Evolutionary conservation across 768 basidiomycete genomes (phyloP).

Genomic region (Agrocybe pediades): DNA sequence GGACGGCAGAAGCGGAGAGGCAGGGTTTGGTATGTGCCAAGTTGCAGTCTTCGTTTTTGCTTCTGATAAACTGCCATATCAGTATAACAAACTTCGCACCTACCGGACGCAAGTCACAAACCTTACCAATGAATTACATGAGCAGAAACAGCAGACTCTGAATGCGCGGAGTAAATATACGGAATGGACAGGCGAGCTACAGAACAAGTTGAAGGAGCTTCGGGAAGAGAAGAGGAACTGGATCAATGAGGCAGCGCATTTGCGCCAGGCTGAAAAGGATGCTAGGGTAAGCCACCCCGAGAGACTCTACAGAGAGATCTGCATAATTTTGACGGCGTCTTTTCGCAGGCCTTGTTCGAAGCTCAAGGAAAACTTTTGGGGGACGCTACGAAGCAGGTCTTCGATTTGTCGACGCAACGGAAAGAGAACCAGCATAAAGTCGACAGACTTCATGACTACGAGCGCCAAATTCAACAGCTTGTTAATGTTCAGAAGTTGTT

Average conservation of each 20-base stretch:
- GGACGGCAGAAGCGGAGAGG: conserved; percentile 77
- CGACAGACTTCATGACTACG: conserved; percentile 80
- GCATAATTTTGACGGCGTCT: background rate
- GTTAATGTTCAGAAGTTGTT: conserved; percentile 76
- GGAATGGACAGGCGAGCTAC: conserved; percentile 84
- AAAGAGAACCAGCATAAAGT: conserved; percentile 85
- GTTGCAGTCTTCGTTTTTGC: too few relatives aligned
- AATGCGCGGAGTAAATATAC: conserved; percentile 76
- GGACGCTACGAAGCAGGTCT: conserved; percentile 70
- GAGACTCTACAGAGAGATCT: background rate
- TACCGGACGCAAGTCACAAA: conserved; percentile 68
- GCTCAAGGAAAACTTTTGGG: conserved; percentile 71
- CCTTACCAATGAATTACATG: conserved; percentile 69
- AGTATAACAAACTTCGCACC: conserved; percentile 85
- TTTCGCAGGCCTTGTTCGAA: conserved; percentile 58
- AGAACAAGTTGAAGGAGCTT: conserved; percentile 71
- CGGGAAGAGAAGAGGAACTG: conserved; percentile 82
- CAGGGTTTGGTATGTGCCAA: conserved; percentile 68
- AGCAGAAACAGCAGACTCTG: conserved; percentile 72
- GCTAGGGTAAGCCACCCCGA: conserved; percentile 48
- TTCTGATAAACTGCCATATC: conserved; percentile 2
- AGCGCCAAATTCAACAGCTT: conserved; percentile 83
- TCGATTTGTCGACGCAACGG: conserved; percentile 70
- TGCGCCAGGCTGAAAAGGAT: conserved; percentile 75
- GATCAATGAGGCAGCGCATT: conserved; percentile 65